Percentiles rank a stretch among this genome's conserved stretches.
These are phyloP conservation scores for Melanogaster broomeanus DNA, from an alignment of 768 basidiomycete species.

Conservation along the genomic window DNA sequence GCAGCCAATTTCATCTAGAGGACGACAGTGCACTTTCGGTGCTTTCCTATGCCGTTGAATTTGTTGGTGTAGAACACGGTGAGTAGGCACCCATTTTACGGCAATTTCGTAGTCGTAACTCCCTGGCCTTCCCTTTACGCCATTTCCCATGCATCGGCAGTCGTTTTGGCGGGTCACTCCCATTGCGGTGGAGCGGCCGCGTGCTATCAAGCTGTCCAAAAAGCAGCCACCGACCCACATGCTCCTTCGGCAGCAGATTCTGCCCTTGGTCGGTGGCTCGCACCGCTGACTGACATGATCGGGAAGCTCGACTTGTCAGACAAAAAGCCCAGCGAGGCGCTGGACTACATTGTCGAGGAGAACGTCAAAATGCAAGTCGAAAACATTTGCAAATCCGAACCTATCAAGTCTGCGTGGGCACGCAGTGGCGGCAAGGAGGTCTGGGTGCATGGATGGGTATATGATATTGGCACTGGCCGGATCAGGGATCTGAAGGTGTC, in stretches of 20 bases:
- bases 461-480: constrained; percentile 59
- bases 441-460: constrained; percentile 75
- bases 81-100: constrained; percentile 32
- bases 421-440: constrained; percentile 37
- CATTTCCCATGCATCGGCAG: constrained; percentile 36
- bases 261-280: constrained; percentile 70
- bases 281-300: constrained; percentile 57
- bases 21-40: constrained; percentile 76
- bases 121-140: constrained; percentile 6
- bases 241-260: constrained; percentile 38
- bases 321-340: constrained; percentile 36
- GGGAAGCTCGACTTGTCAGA: constrained; percentile 45
- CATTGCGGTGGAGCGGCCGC: constrained; percentile 77
- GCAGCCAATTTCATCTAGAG: constrained; percentile 69
- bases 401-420: constrained; percentile 48
- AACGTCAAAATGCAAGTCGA: constrained; percentile 61
- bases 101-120: constrained; percentile 14
- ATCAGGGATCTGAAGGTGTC: constrained; percentile 61
- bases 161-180: constrained; percentile 82
- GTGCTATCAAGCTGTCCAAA: constrained; percentile 47
- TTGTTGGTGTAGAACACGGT: constrained; percentile 80
- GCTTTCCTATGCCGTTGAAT: constrained; percentile 70
- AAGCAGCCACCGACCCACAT: constrained; percentile 20
- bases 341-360: constrained; percentile 53
- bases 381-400: constrained; percentile 47